These are phyloP conservation scores for Carnegiea gigantea DNA, from an alignment of 179 eudicot species.

Conservation along the genomic window DNA sequence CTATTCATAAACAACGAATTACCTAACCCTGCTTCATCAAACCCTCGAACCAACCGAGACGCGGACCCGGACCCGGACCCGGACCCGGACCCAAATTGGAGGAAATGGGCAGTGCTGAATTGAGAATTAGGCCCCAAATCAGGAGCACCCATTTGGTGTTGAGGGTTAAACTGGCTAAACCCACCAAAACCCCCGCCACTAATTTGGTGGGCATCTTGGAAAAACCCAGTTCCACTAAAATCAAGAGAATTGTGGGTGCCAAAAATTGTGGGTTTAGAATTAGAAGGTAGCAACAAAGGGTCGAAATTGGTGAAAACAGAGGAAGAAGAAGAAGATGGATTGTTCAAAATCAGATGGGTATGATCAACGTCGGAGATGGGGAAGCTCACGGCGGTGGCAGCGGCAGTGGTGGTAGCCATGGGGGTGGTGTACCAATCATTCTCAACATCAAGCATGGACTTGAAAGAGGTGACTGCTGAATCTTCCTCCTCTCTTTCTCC, in stretches of 20 bases:
- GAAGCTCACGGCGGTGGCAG: neutral
- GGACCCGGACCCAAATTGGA: constrained; percentile 48
- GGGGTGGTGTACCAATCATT: constrained; percentile 45
- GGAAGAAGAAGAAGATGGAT: constrained; percentile 45
- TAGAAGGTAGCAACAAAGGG: constrained; percentile 42
- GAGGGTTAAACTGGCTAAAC: constrained; percentile 48
- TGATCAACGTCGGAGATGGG: neutral
- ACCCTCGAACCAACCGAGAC: constrained; percentile 35
- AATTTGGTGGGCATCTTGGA: constrained; percentile 25
- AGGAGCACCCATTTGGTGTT: constrained; percentile 51
- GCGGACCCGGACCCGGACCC: neutral
- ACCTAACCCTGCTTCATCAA: constrained; percentile 40
- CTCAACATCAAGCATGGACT: constrained; percentile 59
- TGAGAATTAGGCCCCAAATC: constrained; percentile 47
- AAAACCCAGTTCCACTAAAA: constrained; percentile 39
- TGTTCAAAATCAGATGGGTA: constrained; percentile 32
- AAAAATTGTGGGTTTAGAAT: constrained; percentile 34
- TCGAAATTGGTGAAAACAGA: constrained; percentile 49
- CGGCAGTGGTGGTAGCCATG: constrained; percentile 5
- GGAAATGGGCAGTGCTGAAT: constrained; percentile 43
- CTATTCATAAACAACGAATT: constrained; percentile 53
- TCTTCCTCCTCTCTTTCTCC: constrained; percentile 9
- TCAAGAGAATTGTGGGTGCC: constrained; percentile 37
- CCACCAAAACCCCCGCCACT: constrained; percentile 39
- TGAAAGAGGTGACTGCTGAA: constrained; percentile 36